Evolutionary conservation across 2,329 filamentous ascomycete species (phyloP).

Genomic region (Alternaria conjuncta): DNA sequence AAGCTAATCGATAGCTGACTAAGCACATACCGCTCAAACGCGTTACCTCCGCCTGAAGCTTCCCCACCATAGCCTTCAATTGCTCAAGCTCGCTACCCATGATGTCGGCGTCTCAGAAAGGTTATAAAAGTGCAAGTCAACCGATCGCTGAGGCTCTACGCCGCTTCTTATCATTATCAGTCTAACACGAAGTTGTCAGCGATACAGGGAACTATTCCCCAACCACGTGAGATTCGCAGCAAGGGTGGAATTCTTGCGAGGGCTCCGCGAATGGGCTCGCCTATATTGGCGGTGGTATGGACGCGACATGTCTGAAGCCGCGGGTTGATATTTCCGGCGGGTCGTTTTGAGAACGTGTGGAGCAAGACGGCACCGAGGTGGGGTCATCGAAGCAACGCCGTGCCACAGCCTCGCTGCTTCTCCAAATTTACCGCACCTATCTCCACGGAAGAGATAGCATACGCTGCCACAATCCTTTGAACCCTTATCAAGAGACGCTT

Average conservation of each 20-base stretch:
- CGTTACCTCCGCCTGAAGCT: slow-evolving; percentile 37
- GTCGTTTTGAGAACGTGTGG: slow-evolving; percentile 6
- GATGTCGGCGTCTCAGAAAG: background rate
- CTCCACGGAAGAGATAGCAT: background rate
- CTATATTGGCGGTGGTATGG: slow-evolving; percentile 23
- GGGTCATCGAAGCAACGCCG: slow-evolving; percentile 14
- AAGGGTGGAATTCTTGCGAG: slow-evolving; percentile 13
- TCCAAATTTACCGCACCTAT: background rate
- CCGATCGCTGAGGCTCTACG: background rate
- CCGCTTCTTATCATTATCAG: slow-evolving; percentile 23
- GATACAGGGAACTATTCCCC: slow-evolving; percentile 12
- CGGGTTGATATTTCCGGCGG: slow-evolving; percentile 36
- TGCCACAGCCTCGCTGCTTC: slow-evolving; percentile 1
- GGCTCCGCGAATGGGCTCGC: slow-evolving; percentile 16
- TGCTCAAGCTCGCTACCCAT: slow-evolving; percentile 41
- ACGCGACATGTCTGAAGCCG: slow-evolving; percentile 9
- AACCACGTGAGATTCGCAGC: slow-evolving; percentile 7
- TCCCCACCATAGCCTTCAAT: slow-evolving; percentile 33
- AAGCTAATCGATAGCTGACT: background rate
- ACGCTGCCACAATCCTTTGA: background rate
- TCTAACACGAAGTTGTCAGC: background rate
- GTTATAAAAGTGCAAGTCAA: too few species aligned
- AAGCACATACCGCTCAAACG: slow-evolving; percentile 33
- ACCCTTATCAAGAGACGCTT: background rate
- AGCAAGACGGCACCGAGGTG: slow-evolving; percentile 13